These are phyloP conservation scores for Trypanosoma conorhini DNA, from an alignment of 208 protist species.

Conservation along the genomic window DNA sequence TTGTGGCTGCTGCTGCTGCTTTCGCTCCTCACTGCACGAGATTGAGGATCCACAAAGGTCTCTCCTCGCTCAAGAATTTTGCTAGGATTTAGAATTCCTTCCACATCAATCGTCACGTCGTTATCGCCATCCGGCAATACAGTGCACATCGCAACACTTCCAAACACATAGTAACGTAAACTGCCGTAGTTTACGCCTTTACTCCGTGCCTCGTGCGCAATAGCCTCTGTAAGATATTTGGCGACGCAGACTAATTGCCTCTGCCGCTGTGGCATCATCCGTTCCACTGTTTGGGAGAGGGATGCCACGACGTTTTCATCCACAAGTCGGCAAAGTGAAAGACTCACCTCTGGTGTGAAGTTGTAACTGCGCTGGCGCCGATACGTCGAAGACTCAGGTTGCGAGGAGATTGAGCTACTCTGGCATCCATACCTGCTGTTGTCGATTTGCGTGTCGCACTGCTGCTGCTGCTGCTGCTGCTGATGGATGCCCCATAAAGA, in stretches of 20 bases:
- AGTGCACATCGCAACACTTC: conserved; percentile 84
- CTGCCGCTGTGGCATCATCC: conserved; percentile 52
- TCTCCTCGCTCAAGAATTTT: conserved; percentile 15
- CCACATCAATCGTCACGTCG: conserved; percentile 82
- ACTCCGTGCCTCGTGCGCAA: conserved; percentile 39
- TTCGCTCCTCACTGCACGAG: background rate
- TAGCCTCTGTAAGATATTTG: conserved; percentile 60
- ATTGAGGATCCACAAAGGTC: background rate
- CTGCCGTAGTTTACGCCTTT: conserved; percentile 40
- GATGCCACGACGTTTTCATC: conserved; percentile 65
- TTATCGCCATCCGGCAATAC: conserved; percentile 91
- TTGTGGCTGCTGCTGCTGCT: conserved; percentile 1
- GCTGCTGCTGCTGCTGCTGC: background rate
- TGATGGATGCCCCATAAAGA: background rate
- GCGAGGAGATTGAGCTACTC: background rate
- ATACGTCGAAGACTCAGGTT: background rate
- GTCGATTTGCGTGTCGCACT: background rate
- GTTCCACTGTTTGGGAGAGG: conserved; percentile 22
- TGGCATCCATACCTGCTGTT: background rate
- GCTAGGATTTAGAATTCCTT: conserved; percentile 48
- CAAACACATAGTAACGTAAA: conserved; percentile 85
- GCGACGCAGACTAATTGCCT: conserved; percentile 57
- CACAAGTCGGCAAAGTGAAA: conserved; percentile 50
- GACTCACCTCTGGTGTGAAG: conserved; percentile 71
- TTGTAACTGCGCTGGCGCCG: conserved; percentile 6